These are phyloP conservation scores for Cutaneotrichosporon daszewskae DNA, from an alignment of 1,284 basidiomycete genomes.

Conservation along the genomic window DNA sequence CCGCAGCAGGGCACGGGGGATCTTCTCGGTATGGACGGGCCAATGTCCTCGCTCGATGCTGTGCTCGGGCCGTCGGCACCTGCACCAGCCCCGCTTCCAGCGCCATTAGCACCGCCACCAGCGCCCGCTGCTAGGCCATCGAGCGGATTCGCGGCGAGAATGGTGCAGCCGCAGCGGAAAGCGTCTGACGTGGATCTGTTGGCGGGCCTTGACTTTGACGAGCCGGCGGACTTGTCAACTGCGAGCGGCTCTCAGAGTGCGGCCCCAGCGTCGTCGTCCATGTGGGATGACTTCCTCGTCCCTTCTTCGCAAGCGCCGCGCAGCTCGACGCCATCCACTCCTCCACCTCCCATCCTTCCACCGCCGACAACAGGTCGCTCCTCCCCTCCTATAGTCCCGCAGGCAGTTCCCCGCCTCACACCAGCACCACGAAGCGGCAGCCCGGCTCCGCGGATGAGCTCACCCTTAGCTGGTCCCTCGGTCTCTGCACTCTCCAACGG, in stretches of 20 bases:
- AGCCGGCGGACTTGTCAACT: neutral
- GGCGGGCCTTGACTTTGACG: constrained; percentile 32
- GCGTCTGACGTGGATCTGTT: constrained; percentile 34
- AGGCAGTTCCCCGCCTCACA: neutral
- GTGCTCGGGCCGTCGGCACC: constrained; percentile 16
- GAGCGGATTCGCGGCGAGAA: constrained; percentile 22
- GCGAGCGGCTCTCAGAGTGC: neutral
- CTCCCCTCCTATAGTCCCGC: neutral
- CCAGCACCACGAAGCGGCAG: neutral
- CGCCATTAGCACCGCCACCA: constrained; percentile 34
- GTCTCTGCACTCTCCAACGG: too few relatives aligned
- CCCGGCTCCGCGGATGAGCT: neutral
- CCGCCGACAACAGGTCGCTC: neutral
- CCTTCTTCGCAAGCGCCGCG: too few relatives aligned
- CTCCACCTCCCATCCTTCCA: neutral
- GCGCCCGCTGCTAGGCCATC: neutral
- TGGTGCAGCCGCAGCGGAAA: constrained; percentile 12
- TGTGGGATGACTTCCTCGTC: constrained; percentile 29
- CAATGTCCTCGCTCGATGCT: constrained; percentile 29
- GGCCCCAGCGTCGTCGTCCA: neutral
- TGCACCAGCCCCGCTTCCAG: constrained; percentile 20
- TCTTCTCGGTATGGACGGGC: constrained; percentile 31
- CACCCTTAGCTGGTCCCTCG: neutral
- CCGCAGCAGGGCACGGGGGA: constrained; percentile 30
- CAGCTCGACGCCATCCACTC: neutral